Conservation (phyloP, 306 rosid genomes). For the Cucurbita pepo region DNA sequence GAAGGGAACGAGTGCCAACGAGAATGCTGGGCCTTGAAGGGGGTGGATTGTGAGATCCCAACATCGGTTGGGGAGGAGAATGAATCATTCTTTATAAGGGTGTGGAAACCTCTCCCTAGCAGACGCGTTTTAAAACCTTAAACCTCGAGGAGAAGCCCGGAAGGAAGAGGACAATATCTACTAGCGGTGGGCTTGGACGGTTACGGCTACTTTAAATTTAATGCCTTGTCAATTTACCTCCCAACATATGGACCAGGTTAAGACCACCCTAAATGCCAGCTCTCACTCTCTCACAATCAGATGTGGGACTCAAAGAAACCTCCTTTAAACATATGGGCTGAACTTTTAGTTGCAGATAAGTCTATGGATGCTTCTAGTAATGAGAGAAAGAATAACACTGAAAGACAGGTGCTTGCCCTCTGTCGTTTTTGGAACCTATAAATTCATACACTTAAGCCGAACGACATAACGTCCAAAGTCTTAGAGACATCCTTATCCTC, state of each 20-base stretch:
- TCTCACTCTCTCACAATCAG: not conserved
- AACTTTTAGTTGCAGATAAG: not conserved
- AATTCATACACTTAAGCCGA: not conserved
- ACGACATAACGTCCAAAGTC: not conserved
- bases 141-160: too few relatives aligned
- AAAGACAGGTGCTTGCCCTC: not conserved
- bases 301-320: not conserved
- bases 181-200: not conserved
- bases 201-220: too few relatives aligned
- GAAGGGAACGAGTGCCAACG: too few relatives aligned
- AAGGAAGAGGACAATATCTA: not conserved
- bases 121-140: too few relatives aligned
- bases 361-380: not conserved
- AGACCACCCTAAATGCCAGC: not conserved
- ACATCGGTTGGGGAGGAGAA: too few relatives aligned
- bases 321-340: slow-evolving; percentile 5
- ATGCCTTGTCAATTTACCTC: slow-evolving; percentile 4
- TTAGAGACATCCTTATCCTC: slow-evolving; percentile 1
- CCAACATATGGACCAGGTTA: not conserved
- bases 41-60: too few relatives aligned
- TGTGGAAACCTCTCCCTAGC: too few relatives aligned
- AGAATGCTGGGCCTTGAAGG: too few relatives aligned
- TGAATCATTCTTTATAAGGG: too few relatives aligned
- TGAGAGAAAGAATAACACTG: slow-evolving; percentile 1
- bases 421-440: not conserved